These are phyloP conservation scores for Aspergillus asperescens DNA, from an alignment of 495 filamentous ascomycete genomes.

Conservation along the genomic window DNA sequence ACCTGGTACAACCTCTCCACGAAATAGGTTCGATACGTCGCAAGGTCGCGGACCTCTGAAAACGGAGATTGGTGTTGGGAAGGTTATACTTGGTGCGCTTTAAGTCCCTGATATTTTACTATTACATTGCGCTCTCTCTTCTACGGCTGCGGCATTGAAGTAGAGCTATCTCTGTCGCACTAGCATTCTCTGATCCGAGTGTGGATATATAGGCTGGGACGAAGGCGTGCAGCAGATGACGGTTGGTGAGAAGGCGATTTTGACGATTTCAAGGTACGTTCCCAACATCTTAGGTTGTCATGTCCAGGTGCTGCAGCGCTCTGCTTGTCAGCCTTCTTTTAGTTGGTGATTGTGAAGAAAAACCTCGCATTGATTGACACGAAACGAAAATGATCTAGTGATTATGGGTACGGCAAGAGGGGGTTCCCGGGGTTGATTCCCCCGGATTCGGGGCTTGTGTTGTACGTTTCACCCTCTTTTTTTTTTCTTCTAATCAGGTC, in stretches of 20 bases:
- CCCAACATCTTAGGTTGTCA: background rate
- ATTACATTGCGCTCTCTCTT: background rate
- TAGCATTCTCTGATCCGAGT: too few relatives aligned
- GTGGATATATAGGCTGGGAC: constrained; percentile 1
- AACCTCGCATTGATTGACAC: too few relatives aligned
- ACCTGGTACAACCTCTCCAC: background rate
- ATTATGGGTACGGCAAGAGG: background rate
- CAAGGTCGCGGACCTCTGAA: constrained; percentile 1
- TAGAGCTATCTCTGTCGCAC: too few relatives aligned
- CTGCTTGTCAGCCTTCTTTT: background rate
- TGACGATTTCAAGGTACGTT: constrained; percentile 2
- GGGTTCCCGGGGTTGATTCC: constrained; percentile 6
- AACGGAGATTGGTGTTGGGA: constrained; percentile 5
- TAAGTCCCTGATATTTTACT: background rate
- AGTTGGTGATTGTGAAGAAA: background rate
- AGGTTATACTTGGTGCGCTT: background rate
- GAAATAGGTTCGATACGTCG: constrained; percentile 5
- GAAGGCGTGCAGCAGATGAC: constrained; percentile 5
- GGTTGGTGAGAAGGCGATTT: constrained; percentile 1
- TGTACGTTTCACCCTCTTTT: background rate
- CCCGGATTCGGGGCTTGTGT: constrained; percentile 1
- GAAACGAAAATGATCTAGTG: too few relatives aligned
- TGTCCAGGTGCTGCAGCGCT: too few relatives aligned
- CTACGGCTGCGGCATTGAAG: background rate
- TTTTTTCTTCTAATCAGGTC: background rate